Evolutionary conservation across 2,329 filamentous ascomycete species (phyloP).

Genomic region (Septoria petroselini): DNA sequence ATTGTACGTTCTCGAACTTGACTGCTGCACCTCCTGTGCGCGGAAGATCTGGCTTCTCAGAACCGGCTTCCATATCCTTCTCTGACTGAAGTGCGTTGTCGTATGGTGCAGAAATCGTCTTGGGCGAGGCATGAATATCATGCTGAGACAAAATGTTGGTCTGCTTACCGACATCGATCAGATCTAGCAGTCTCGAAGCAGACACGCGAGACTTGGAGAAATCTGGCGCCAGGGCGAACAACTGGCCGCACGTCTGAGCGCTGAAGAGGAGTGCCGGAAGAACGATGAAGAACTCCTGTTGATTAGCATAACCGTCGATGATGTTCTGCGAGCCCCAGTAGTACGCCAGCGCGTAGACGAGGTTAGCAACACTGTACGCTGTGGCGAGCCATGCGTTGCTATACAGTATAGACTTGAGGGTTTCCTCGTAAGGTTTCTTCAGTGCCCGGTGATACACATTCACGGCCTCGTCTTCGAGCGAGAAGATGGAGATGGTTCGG

Average conservation of each 20-base stretch:
- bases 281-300: constrained; percentile 71
- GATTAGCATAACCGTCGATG: constrained; percentile 61
- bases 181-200: constrained; percentile 54
- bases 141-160: constrained; percentile 11
- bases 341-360: constrained; percentile 72
- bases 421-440: constrained; percentile 24
- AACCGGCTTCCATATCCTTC: constrained; percentile 15
- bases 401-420: constrained; percentile 23
- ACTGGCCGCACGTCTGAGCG: constrained; percentile 69
- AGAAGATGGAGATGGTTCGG: constrained; percentile 51
- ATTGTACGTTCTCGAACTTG: constrained; percentile 58
- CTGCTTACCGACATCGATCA: constrained; percentile 41
- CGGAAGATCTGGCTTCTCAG: constrained; percentile 4
- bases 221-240: constrained; percentile 72
- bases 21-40: constrained; percentile 37
- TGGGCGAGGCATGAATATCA: constrained; percentile 8
- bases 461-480: constrained; percentile 50
- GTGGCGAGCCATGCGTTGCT: constrained; percentile 50
- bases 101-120: constrained; percentile 1
- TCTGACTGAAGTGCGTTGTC: constrained; percentile 1
- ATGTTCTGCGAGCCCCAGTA: constrained; percentile 77
- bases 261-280: constrained; percentile 68
- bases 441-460: constrained; percentile 26
- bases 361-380: constrained; percentile 59
- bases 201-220: constrained; percentile 65